Conservation (phyloP, 768 basidiomycete genomes). For the Boletus sp. region DNA sequence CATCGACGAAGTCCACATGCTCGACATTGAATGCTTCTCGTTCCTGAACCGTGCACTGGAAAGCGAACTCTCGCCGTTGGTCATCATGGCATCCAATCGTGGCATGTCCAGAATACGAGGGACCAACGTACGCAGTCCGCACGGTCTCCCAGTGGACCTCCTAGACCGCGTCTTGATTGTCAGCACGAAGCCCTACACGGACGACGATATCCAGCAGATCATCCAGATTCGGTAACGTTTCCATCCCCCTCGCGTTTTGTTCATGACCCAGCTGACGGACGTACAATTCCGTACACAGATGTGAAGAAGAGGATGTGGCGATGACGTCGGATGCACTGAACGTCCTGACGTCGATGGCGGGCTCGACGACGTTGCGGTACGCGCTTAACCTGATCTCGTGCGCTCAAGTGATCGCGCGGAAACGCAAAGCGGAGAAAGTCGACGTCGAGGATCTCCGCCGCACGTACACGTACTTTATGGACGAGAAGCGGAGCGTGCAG, state of each 20-base stretch:
- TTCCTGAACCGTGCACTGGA: constrained; percentile 97
- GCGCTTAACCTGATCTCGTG: constrained; percentile 94
- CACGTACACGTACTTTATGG: constrained; percentile 88
- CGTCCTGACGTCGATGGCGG: constrained; percentile 86
- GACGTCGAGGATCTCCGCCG: constrained; percentile 81
- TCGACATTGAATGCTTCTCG: constrained; percentile 99
- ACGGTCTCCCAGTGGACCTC: constrained; percentile 92
- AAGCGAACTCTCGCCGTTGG: constrained; percentile 87
- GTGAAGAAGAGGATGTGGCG: constrained; percentile 93
- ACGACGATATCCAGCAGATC: constrained; percentile 86
- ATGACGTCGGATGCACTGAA: constrained; percentile 67
- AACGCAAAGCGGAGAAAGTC: constrained; percentile 77
- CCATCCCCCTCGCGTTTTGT: too few relatives aligned
- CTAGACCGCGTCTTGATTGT: constrained; percentile 96
- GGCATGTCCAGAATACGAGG: constrained; percentile 94
- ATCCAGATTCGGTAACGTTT: constrained; percentile 77
- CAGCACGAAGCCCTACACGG: constrained; percentile 80
- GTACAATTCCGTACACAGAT: constrained; percentile 39
- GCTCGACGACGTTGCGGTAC: constrained; percentile 88
- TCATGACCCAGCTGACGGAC: background rate
- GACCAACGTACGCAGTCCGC: constrained; percentile 90
- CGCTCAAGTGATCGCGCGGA: constrained; percentile 78
- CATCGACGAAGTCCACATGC: constrained; percentile 99
- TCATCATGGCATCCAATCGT: constrained; percentile 98
- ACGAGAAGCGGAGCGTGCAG: constrained; percentile 88